Conservation (phyloP, 768 basidiomycete genomes). For the Tephrocybe sp. region DNA sequence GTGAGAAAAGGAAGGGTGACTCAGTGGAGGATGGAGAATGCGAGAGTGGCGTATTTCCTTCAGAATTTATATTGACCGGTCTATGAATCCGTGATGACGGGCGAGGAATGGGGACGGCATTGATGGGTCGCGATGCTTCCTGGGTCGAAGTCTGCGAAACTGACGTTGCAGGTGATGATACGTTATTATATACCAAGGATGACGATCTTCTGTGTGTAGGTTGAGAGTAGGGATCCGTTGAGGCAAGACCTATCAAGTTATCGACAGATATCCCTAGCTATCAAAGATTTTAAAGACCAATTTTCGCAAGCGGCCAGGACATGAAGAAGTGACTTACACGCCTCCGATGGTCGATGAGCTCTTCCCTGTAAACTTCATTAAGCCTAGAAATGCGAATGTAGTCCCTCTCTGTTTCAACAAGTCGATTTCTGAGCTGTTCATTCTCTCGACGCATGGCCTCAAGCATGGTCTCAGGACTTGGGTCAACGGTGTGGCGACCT, state of each 20-base stretch:
- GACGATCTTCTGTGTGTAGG: constrained; percentile 62
- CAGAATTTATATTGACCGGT: constrained; percentile 43
- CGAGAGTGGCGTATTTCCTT: constrained; percentile 60
- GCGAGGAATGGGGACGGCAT: constrained; percentile 76
- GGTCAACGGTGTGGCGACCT: constrained; percentile 28
- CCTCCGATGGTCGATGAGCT: constrained; percentile 73
- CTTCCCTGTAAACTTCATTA: constrained; percentile 84
- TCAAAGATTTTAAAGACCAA: constrained; percentile 24
- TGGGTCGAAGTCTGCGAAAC: constrained; percentile 32
- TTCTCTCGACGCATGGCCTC: constrained; percentile 80
- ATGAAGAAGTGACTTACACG: constrained; percentile 49
- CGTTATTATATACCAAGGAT: constrained; percentile 29
- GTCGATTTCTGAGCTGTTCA: constrained; percentile 60
- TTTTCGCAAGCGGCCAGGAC: neutral
- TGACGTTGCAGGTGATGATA: constrained; percentile 48
- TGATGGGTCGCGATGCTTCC: constrained; percentile 29
- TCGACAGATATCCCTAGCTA: constrained; percentile 79
- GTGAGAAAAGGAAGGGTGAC: constrained; percentile 69
- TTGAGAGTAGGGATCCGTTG: constrained; percentile 67
- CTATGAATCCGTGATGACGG: constrained; percentile 63
- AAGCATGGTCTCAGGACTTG: constrained; percentile 57
- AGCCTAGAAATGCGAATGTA: constrained; percentile 70
- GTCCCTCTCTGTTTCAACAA: constrained; percentile 76
- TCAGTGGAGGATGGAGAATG: constrained; percentile 65
- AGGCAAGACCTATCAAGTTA: constrained; percentile 69